Conservation (phyloP, 75 land plant genomes). For the Selaginella tamariscina region DNA sequence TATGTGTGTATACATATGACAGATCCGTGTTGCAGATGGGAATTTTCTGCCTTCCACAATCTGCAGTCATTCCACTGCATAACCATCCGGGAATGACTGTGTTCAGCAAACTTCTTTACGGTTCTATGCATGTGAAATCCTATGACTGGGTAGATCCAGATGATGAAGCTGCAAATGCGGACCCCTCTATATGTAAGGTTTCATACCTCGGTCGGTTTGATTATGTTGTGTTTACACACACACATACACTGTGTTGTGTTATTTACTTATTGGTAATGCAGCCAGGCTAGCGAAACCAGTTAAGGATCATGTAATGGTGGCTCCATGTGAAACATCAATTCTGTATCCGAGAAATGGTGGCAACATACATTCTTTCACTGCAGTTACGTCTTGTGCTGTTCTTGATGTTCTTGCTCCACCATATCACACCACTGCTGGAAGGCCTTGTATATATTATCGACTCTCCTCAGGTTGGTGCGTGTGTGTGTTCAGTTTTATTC, state of each 20-base stretch:
- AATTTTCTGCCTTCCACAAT: conserved; percentile 45
- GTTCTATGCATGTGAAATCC: conserved; percentile 53
- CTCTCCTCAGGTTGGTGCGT: conserved; percentile 12
- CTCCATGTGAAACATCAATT: conserved; percentile 53
- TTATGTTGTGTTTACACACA: background rate
- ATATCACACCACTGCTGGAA: conserved; percentile 37
- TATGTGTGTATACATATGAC: background rate
- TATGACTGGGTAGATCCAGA: conserved; percentile 47
- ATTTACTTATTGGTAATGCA: conserved; percentile 13
- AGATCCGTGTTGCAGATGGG: conserved; percentile 29
- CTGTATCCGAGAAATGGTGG: conserved; percentile 58
- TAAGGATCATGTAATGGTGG: conserved; percentile 30
- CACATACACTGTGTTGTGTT: background rate
- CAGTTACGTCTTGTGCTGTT: conserved; percentile 55
- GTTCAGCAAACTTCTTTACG: conserved; percentile 47
- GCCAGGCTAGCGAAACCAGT: conserved; percentile 34
- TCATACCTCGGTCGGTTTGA: conserved; percentile 8
- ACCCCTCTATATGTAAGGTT: conserved; percentile 2
- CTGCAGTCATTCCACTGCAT: conserved; percentile 50
- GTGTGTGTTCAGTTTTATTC: background rate
- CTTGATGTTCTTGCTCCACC: conserved; percentile 78
- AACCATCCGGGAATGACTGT: conserved; percentile 75
- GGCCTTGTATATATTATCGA: conserved; percentile 51
- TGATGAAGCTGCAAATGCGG: conserved; percentile 9
- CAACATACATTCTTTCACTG: conserved; percentile 60